These are phyloP conservation scores for Podospora appendiculata DNA, from an alignment of 495 filamentous ascomycete species.

Conservation along the genomic window DNA sequence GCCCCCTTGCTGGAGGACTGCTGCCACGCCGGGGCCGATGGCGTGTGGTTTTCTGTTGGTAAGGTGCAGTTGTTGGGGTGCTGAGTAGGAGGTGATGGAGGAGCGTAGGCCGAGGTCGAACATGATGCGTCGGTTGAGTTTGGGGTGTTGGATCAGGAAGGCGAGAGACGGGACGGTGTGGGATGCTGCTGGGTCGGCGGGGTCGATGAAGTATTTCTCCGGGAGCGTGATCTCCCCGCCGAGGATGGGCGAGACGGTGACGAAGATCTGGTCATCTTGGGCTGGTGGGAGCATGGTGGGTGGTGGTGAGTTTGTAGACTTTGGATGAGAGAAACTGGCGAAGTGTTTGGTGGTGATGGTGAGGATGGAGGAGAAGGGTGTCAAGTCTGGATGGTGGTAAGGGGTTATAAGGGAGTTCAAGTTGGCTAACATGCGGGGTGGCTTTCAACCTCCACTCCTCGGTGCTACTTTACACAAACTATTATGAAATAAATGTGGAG, in stretches of 20 bases:
- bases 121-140: constrained; percentile 9
- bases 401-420: too few species aligned
- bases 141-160: constrained; percentile 12
- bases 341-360: neutral
- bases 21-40: constrained; percentile 21
- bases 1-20: constrained; percentile 16
- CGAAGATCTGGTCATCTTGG: neutral
- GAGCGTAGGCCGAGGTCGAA: constrained; percentile 35
- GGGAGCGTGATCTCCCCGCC: neutral
- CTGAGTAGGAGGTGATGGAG: constrained; percentile 21
- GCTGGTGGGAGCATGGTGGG: neutral
- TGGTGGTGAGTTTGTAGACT: neutral
- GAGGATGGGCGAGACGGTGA: neutral
- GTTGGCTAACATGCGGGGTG: too few species aligned
- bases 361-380: too few species aligned
- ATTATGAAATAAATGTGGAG: too few species aligned
- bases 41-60: constrained; percentile 20
- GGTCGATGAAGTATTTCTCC: neutral
- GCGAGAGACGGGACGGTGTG: constrained; percentile 16
- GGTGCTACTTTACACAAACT: too few species aligned
- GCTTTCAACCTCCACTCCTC: too few species aligned
- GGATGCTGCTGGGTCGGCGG: neutral
- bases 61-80: constrained; percentile 26
- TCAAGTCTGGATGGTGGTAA: too few species aligned
- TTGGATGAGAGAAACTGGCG: neutral